A percentile compares a stretch with the other conserved stretches of the same genome.
Evolutionary conservation across 352 stramenopile species (phyloP).

Genomic region (Phytophthora pseudosyringae): DNA sequence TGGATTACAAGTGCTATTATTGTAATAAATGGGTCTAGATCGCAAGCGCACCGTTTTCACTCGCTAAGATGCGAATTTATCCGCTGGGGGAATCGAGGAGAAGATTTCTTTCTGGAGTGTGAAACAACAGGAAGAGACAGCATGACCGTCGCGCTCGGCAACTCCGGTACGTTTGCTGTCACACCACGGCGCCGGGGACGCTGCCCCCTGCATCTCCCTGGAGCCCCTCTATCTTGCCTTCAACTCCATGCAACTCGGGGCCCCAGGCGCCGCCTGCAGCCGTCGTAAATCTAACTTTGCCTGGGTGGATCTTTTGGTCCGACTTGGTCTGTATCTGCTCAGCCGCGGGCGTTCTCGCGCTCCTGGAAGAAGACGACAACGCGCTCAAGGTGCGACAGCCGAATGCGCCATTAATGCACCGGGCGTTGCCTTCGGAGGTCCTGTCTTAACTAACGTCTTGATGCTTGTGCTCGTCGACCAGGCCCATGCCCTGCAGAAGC

Average conservation of each 20-base stretch:
- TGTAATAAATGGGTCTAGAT: slow-evolving; percentile 27
- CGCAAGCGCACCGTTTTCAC: slow-evolving; percentile 4
- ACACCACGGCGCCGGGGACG: not conserved
- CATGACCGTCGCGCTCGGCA: slow-evolving; percentile 60
- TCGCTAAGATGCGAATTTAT: slow-evolving; percentile 29
- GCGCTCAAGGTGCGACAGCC: slow-evolving; percentile 71
- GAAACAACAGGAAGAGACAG: slow-evolving; percentile 42
- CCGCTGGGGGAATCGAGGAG: slow-evolving; percentile 4
- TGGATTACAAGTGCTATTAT: not conserved
- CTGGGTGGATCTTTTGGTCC: slow-evolving; percentile 40
- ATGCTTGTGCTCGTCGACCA: slow-evolving; percentile 30
- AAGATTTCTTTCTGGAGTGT: slow-evolving; percentile 51
- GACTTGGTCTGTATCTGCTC: slow-evolving; percentile 20
- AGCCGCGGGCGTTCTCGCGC: slow-evolving; percentile 89
- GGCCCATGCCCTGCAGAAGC: slow-evolving; percentile 91
- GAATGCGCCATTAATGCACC: not conserved
- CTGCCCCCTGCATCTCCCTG: slow-evolving; percentile 6
- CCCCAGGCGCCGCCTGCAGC: slow-evolving; percentile 11
- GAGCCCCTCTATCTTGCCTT: not conserved
- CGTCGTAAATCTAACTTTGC: slow-evolving; percentile 35
- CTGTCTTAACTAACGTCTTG: slow-evolving; percentile 18
- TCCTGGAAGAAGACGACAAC: slow-evolving; percentile 93
- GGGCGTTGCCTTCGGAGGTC: not conserved
- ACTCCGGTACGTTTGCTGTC: slow-evolving; percentile 56
- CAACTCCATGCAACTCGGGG: slow-evolving; percentile 6